These are phyloP conservation scores for Plantago elongata DNA, from an alignment of 257 asterid species.

Conservation along the genomic window DNA sequence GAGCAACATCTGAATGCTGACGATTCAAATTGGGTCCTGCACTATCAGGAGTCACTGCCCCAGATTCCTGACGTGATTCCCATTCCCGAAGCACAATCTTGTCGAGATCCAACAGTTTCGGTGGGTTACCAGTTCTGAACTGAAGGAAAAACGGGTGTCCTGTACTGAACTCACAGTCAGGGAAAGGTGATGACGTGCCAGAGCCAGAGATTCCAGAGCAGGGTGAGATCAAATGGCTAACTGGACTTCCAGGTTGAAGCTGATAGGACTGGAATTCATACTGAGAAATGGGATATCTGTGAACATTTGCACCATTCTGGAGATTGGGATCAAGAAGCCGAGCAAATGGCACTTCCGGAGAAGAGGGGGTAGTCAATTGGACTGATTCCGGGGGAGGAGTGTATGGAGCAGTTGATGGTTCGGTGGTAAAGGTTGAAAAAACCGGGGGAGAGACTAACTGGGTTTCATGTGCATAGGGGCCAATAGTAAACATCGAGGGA, in stretches of 20 bases:
- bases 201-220: conserved; percentile 87
- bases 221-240: conserved; percentile 89
- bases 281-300: conserved; percentile 47
- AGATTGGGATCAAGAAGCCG: conserved; percentile 68
- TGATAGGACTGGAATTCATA: conserved; percentile 82
- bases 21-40: conserved; percentile 36
- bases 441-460: conserved; percentile 94
- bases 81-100: conserved; percentile 57
- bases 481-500: conserved; percentile 74
- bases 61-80: conserved; percentile 72
- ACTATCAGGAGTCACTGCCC: conserved; percentile 64
- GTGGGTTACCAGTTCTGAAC: conserved; percentile 47
- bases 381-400: conserved; percentile 94
- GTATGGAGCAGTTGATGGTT: conserved; percentile 93
- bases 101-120: conserved; percentile 70
- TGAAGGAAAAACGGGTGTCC: conserved; percentile 62
- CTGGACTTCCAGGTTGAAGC: conserved; percentile 94
- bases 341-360: conserved; percentile 99
- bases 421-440: conserved; percentile 83
- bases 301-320: conserved; percentile 46
- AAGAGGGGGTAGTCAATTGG: conserved; percentile 87
- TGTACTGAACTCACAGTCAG: conserved; percentile 46
- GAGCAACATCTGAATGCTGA: conserved; percentile 44
- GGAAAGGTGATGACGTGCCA: conserved; percentile 85
- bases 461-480: conserved; percentile 89